Evolutionary conservation across 2,329 filamentous ascomycete genomes (phyloP), one percentile per base, ranked within the genome.

Genomic region (Xylariales sp.): DNA sequence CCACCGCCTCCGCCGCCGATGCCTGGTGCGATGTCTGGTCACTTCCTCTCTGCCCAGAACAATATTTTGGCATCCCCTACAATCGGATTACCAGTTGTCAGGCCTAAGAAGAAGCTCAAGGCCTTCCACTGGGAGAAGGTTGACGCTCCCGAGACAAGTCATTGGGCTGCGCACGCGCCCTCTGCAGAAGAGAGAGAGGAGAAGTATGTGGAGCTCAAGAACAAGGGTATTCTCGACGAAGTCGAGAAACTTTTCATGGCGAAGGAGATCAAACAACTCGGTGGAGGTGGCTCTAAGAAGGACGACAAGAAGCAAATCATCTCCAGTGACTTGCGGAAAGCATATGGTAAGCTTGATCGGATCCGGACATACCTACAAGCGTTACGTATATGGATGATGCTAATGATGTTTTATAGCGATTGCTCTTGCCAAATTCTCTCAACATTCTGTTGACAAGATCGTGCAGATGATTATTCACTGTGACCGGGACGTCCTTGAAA

Each of bases 101-200:
- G 91, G 51, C 89, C 93, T 16, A 97, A 96, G 78, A 97, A 95
- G 81, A 98, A 97, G 74, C 88, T 98, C 63, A 98, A 98, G 79
- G 91, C 91, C 42, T 75, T 98, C 50, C 93, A 98, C 68, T 97
- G 93, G 91, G 93, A 98, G 66, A 97, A 97, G 71, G 88, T 98
- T 38, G 93, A 98, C 63, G 78, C 86, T 37, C 87, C 89, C 16
- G 81, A 93, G 59, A 85, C 88, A 35, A 96, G 91, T 38, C 87
- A 96, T 52, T 97, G 91, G 91, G 90, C 89, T 23, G 76, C 80
- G 6, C 88, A 95, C 60, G 79, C 86, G 20, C 85, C 88, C 5
- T 94, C 88, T n/a, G 78, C 82, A 5, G 83, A 94, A 58, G 86
- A 85, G 44, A 88, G 90, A 56, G 93, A 98, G 66, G 88, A 95